These are phyloP conservation scores for Vitis hybrid DNA, from an alignment of 177 flowering plant genomes.

Conservation along the genomic window DNA sequence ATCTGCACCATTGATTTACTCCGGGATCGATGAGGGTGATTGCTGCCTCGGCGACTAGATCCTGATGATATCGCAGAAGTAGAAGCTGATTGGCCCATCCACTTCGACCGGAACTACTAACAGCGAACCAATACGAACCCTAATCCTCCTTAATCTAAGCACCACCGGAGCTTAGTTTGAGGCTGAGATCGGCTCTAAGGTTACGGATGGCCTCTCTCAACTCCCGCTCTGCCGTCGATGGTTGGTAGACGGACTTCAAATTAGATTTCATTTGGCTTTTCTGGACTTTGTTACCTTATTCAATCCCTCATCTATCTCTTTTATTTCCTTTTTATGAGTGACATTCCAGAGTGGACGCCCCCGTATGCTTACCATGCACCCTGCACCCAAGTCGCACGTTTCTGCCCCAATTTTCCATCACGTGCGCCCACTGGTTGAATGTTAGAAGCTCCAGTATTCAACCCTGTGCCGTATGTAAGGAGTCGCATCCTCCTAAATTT, in stretches of 20 bases:
- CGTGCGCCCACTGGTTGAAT: no score
- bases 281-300: neutral
- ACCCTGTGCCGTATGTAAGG: no score
- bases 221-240: no score
- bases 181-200: slow-evolving; percentile 3
- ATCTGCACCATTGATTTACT: slow-evolving; percentile 25
- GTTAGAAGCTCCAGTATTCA: no score
- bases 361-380: no score
- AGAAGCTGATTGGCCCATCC: slow-evolving; percentile 72
- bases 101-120: slow-evolving; percentile 8
- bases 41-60: slow-evolving; percentile 22
- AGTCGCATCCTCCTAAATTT: no score
- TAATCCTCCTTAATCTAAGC: slow-evolving; percentile 5
- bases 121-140: neutral
- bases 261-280: slow-evolving; percentile 29
- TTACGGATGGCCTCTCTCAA: neutral
- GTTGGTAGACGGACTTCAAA: slow-evolving; percentile 26
- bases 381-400: no score
- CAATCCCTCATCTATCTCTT: no score
- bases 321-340: neutral
- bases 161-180: neutral
- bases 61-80: slow-evolving; percentile 23
- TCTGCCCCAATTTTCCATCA: no score
- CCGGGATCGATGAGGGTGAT: slow-evolving; percentile 19
- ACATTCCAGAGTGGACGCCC: no score